Evolutionary conservation across 2,329 filamentous ascomycete genomes (phyloP).

Genomic region (Cordyceps militaris): DNA sequence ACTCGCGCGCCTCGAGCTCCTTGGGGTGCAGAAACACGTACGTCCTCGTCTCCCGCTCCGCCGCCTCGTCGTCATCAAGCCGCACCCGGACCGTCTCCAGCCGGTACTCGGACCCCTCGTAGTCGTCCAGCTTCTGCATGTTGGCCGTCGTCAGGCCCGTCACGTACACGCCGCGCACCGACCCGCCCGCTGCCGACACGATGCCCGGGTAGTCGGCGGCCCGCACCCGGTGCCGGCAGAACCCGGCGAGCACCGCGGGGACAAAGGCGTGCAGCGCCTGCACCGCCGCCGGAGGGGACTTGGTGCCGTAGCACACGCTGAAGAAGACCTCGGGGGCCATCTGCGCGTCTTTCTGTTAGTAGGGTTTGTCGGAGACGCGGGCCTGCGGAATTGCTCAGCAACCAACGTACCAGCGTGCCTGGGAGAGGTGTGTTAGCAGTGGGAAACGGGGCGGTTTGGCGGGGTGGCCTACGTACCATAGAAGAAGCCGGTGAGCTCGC

Average conservation of each 20-base stretch:
- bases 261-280: conserved; percentile 54
- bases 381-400: neutral
- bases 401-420: conserved; percentile 30
- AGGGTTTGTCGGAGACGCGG: neutral
- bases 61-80: conserved; percentile 39
- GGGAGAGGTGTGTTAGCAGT: neutral
- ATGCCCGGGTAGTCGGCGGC: conserved; percentile 77
- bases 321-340: conserved; percentile 88
- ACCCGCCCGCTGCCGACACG: conserved; percentile 44
- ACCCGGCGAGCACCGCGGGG: conserved; percentile 68
- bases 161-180: conserved; percentile 69
- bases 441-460: neutral
- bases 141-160: conserved; percentile 73
- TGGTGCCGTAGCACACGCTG: conserved; percentile 67
- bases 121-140: conserved; percentile 66
- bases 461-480: conserved; percentile 38
- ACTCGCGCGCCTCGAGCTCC: conserved; percentile 64
- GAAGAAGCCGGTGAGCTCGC: conserved; percentile 45
- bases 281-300: conserved; percentile 40
- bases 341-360: conserved; percentile 21
- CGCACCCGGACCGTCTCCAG: conserved; percentile 41
- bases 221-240: conserved; percentile 63
- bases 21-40: conserved; percentile 55
- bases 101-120: conserved; percentile 71
- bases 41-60: conserved; percentile 30